A percentile compares a stretch with the other conserved stretches of the same genome.
Evolutionary conservation across 2,329 filamentous ascomycete genomes (phyloP).

Genomic region (Colletotrichum sp.): DNA sequence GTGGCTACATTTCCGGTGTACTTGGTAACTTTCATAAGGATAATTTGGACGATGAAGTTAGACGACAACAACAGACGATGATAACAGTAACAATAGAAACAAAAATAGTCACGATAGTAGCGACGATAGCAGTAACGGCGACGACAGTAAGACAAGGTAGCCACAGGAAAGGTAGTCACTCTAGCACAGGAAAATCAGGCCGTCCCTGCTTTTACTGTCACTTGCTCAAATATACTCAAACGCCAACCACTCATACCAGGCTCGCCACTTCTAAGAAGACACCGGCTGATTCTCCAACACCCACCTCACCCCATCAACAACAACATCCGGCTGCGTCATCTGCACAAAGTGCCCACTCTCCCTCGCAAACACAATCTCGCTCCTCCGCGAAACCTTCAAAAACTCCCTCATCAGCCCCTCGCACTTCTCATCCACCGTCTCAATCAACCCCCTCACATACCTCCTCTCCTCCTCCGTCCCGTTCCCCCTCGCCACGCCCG

Average conservation of each 20-base stretch:
- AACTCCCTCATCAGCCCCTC: conserved; percentile 1
- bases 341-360: conserved; percentile 7
- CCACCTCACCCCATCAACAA: background rate
- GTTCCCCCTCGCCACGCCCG: background rate
- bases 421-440: background rate
- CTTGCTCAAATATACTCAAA: too few species aligned
- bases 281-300: background rate
- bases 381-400: background rate
- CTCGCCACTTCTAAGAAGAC: background rate
- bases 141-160: too few species aligned
- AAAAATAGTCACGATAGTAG: too few species aligned
- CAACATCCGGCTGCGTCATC: background rate
- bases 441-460: background rate
- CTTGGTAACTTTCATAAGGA: too few species aligned
- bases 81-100: too few species aligned
- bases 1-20: too few species aligned
- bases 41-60: too few species aligned
- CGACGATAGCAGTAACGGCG: too few species aligned
- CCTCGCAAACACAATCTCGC: background rate
- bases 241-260: background rate
- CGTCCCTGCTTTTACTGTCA: too few species aligned
- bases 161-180: too few species aligned
- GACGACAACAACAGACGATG: too few species aligned
- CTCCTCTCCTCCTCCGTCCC: conserved; percentile 1
- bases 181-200: too few species aligned